Evolutionary conservation across 148 eudicot genomes (phyloP).

Genomic region (Persicaria tinctoria): DNA sequence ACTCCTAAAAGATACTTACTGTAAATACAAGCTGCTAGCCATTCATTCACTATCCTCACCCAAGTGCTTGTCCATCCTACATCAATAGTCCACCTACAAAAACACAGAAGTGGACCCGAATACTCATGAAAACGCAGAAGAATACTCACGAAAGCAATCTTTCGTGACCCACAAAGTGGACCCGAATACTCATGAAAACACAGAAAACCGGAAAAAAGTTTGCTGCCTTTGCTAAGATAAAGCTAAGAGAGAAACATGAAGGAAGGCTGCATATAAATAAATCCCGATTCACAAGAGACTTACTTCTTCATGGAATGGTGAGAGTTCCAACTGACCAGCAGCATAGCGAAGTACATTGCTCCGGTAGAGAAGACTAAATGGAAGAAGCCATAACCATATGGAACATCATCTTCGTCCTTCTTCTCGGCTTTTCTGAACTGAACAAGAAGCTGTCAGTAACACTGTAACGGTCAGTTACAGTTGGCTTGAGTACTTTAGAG

Average conservation of each 20-base stretch:
- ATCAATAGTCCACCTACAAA: constrained; percentile 77
- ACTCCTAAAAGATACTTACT: constrained; percentile 33
- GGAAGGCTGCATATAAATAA: background rate
- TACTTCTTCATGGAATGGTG: constrained; percentile 69
- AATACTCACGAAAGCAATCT: no score
- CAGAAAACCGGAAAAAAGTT: no score
- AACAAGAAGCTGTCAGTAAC: constrained; percentile 8
- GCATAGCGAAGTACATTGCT: constrained; percentile 87
- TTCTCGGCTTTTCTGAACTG: constrained; percentile 55
- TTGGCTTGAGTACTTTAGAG: background rate
- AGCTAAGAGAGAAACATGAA: no score
- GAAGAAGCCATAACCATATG: constrained; percentile 82
- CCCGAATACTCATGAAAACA: no score
- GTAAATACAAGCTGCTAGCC: constrained; percentile 84
- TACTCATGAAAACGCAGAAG: no score
- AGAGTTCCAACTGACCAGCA: constrained; percentile 72
- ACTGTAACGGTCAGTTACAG: background rate
- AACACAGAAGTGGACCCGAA: no score
- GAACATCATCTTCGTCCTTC: constrained; percentile 56
- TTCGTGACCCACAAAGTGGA: no score
- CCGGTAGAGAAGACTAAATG: constrained; percentile 89
- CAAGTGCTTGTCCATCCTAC: constrained; percentile 98
- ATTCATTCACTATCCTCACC: constrained; percentile 78
- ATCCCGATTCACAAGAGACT: constrained; percentile 12
- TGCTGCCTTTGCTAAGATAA: no score